Evolutionary conservation across 495 filamentous ascomycete species (phyloP), one percentile per base, ranked within the genome.

Genomic region (Xylaria flabelliformis): DNA sequence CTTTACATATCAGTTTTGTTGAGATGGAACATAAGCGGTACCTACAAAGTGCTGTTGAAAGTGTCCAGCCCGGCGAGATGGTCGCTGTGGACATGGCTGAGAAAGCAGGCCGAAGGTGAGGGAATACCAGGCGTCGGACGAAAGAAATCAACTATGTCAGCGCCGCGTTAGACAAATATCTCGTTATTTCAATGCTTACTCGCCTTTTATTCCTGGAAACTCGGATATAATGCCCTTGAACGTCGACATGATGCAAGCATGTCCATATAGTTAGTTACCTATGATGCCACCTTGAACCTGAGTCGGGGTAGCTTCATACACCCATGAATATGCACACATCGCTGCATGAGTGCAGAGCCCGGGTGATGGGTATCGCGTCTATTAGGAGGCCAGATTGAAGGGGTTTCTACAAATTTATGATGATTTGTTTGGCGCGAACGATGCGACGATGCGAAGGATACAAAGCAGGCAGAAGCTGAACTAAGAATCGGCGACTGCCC

Each of bases 21-120:
- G 19, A 39, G 55, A 65, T n/a, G 17, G 8, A 21, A 39, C 8
- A n/a, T 9, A 5, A 39, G 8, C 44, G 21, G 34, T 62, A 46
- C 83, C 59, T 78, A 88, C 86, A 97, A 97, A 0, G 93, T 91
- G 32, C 91, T 86, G 44, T 88, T 88, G 63, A 92, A 85, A 63
- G 84, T 90, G 76, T 97, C 95, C 36, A 98, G 86, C 0, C 95
- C 95, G 69, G 87, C 88, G 8, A 97, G 86, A 80, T 98, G 95
- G 73, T 98, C 95, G 69, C 91, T 97, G 78, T 98, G 95, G 13
- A 97, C 91, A 87, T 98, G 95, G 77, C 92, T 95, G 50, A 98
- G 85, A 77, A 98, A 97, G 78, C 92, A 97, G 19, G 93, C 94
- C 55, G 97, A 78, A 2, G 95, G 93, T 39, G 92, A 85, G 24